phyloP scores from a whole-genome alignment of 163 green algal genomes.

The Scenedesmus sp. region DNA sequence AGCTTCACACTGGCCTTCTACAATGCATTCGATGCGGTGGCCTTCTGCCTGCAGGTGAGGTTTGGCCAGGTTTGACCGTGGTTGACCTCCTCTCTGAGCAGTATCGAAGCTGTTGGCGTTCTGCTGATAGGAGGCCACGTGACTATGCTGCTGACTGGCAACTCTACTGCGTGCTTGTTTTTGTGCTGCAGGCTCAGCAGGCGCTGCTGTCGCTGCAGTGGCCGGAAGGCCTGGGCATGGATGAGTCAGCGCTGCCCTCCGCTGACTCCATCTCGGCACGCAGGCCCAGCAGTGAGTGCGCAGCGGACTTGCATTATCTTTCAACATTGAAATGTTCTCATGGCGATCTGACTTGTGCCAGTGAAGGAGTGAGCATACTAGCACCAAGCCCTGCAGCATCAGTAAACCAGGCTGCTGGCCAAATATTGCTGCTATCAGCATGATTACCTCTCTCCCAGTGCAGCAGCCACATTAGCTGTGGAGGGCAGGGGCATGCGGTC shows the following conservation, averaged over 20 bases:
- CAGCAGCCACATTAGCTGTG: too few species aligned
- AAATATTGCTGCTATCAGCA: too few species aligned
- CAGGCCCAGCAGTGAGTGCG: conserved; percentile 25
- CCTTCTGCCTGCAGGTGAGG: conserved; percentile 64
- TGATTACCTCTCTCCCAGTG: too few species aligned
- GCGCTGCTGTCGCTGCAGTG: conserved; percentile 60
- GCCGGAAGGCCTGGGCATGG: conserved; percentile 37
- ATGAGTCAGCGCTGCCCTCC: too few species aligned
- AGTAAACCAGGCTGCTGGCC: too few species aligned
- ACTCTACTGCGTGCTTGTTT: neutral
- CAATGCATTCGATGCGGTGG: conserved; percentile 64
- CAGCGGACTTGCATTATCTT: neutral
- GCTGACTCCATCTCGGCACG: neutral
- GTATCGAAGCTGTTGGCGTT: too few species aligned
- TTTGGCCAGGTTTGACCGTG: too few species aligned
- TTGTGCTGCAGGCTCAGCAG: conserved; percentile 58
- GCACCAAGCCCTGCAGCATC: neutral
- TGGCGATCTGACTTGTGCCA: too few species aligned
- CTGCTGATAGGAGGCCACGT: neutral
- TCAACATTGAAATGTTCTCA: neutral
- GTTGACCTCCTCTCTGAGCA: too few species aligned
- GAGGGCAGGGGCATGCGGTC: too few species aligned
- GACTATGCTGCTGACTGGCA: neutral
- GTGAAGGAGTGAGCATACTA: neutral
- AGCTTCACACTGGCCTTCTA: conserved; percentile 61